Conservation (phyloP, 768 basidiomycete genomes). For the Phylloporus sp. region DNA sequence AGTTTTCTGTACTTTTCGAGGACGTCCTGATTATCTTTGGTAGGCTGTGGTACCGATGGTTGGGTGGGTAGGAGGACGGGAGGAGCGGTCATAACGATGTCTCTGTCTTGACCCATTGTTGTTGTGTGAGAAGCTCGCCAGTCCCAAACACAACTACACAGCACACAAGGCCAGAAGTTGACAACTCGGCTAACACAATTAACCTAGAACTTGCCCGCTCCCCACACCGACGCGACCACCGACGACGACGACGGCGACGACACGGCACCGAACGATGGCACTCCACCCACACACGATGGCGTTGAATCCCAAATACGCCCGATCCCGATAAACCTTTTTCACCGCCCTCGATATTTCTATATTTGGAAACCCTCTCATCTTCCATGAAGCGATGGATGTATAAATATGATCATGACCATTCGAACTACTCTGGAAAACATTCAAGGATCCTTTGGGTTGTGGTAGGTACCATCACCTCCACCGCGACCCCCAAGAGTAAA, state of each 20-base stretch:
- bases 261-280: background rate
- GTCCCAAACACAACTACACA: constrained; percentile 33
- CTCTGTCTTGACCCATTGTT: constrained; percentile 43
- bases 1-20: constrained; percentile 62
- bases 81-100: constrained; percentile 50
- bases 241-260: background rate
- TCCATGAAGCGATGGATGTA: too few species aligned
- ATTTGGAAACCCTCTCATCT: constrained; percentile 17
- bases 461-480: too few species aligned
- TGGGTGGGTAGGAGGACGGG: constrained; percentile 30
- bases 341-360: constrained; percentile 19
- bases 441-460: too few species aligned
- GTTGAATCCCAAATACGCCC: constrained; percentile 22
- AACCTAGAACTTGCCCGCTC: too few species aligned
- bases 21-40: constrained; percentile 44
- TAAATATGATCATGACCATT: too few species aligned
- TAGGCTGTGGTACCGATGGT: constrained; percentile 23
- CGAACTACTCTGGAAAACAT: too few species aligned
- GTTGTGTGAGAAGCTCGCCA: constrained; percentile 30
- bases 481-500: too few species aligned
- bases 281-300: constrained; percentile 12
- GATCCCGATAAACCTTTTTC: constrained; percentile 11
- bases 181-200: constrained; percentile 5
- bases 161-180: constrained; percentile 5
- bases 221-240: background rate